Evolutionary conservation across 768 basidiomycete genomes (phyloP).

Genomic region (Mrakia gelida): DNA sequence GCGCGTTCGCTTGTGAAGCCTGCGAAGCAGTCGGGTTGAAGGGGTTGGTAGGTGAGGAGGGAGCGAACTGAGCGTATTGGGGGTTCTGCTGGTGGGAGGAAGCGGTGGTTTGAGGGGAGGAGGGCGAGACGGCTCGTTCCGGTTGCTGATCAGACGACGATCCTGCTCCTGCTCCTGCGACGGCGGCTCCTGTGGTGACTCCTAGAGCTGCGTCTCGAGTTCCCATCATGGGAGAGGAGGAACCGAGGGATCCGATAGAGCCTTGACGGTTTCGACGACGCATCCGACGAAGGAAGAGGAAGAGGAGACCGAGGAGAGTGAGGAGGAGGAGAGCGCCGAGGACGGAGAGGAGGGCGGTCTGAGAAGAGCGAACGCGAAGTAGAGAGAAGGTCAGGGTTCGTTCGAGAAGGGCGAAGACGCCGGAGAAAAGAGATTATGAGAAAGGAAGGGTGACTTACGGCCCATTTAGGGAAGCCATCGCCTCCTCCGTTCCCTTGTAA

Average conservation of each 20-base stretch:
- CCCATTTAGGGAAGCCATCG: conserved; percentile 21
- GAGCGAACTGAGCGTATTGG: background rate
- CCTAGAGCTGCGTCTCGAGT: background rate
- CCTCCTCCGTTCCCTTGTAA: conserved; percentile 7
- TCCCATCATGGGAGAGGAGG: conserved; percentile 11
- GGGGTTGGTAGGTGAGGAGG: background rate
- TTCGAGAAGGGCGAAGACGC: background rate
- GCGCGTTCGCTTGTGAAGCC: background rate
- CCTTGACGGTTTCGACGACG: conserved; percentile 4
- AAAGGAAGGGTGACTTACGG: conserved; percentile 10
- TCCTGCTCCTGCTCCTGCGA: background rate
- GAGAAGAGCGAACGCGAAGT: background rate
- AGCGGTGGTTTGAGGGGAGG: conserved; percentile 1
- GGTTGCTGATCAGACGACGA: background rate
- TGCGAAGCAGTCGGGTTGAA: background rate
- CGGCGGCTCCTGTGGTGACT: conserved; percentile 6
- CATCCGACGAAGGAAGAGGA: conserved; percentile 26
- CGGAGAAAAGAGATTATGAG: too few relatives aligned
- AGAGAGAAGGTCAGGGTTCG: background rate
- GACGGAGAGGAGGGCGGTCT: conserved; percentile 31
- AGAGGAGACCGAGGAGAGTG: conserved; percentile 19
- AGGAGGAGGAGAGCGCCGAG: conserved; percentile 29
- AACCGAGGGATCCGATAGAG: background rate
- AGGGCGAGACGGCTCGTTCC: conserved; percentile 4
- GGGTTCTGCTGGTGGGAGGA: conserved; percentile 13